Evolutionary conservation across 768 basidiomycete genomes (phyloP).

Genomic region (Boletales sp.): DNA sequence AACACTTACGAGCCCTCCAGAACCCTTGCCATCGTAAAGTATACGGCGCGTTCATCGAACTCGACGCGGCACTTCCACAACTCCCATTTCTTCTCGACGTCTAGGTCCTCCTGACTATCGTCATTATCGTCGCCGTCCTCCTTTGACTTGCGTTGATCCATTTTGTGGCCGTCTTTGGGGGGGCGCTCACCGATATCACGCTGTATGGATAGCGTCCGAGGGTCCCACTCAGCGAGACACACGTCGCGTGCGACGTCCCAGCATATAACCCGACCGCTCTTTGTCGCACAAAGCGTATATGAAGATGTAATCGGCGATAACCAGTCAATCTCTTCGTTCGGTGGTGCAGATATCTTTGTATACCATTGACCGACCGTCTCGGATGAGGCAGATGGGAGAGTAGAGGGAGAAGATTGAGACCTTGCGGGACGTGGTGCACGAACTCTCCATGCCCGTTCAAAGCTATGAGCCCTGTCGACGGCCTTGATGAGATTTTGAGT

Average conservation of each 20-base stretch:
- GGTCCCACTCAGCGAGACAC: constrained; percentile 68
- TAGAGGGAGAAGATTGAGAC: constrained; percentile 26
- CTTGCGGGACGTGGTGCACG: constrained; percentile 53
- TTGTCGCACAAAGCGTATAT: constrained; percentile 74
- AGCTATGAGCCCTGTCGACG: constrained; percentile 58
- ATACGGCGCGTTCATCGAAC: constrained; percentile 67
- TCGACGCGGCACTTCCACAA: constrained; percentile 78
- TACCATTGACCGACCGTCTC: constrained; percentile 45
- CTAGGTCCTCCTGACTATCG: neutral
- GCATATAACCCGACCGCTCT: constrained; percentile 71
- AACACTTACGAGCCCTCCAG: constrained; percentile 45
- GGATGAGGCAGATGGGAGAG: constrained; percentile 27
- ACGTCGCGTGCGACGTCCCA: constrained; percentile 66
- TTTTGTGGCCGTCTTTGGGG: constrained; percentile 6
- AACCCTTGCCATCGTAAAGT: constrained; percentile 72
- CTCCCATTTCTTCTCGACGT: constrained; percentile 50
- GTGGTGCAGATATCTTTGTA: constrained; percentile 63
- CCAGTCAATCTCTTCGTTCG: constrained; percentile 71
- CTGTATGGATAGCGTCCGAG: constrained; percentile 27
- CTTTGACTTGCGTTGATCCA: constrained; percentile 7
- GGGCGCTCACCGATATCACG: neutral
- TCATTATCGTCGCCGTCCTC: constrained; percentile 13
- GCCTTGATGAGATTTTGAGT: constrained; percentile 58
- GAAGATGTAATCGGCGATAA: constrained; percentile 72
- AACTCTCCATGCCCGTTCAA: constrained; percentile 60